phyloP scores from a whole-genome alignment of 345 rosid species.

The Psidium guajava region DNA sequence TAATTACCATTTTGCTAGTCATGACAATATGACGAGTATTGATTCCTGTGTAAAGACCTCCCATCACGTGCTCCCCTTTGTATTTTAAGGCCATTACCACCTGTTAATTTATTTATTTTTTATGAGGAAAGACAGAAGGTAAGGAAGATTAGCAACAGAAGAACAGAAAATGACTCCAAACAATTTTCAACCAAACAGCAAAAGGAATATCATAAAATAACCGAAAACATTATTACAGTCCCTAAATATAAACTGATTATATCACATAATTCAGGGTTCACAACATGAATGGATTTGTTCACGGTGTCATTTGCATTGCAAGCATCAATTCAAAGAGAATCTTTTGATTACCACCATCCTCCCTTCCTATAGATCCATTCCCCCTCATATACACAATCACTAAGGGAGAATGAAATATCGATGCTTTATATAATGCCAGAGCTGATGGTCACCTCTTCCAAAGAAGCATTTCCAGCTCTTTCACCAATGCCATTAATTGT shows the following conservation, averaged over 20 bases:
- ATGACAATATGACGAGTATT: conserved; percentile 63
- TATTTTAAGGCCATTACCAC: conserved; percentile 91
- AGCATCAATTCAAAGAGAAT: not conserved
- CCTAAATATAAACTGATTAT: not conserved
- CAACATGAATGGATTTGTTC: not conserved
- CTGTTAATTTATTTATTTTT: conserved; percentile 20
- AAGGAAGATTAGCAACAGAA: not conserved
- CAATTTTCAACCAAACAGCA: not conserved
- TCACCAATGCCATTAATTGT: conserved; percentile 97
- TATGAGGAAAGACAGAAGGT: not conserved
- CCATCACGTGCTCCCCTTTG: conserved; percentile 59
- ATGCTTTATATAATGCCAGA: not conserved
- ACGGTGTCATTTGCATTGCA: not conserved
- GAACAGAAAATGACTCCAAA: not conserved
- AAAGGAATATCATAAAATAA: not conserved
- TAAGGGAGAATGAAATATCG: not conserved
- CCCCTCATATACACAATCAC: not conserved
- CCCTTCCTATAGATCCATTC: not conserved
- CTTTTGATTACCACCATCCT: not conserved
- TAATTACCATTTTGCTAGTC: conserved; percentile 97
- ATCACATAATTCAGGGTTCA: not conserved
- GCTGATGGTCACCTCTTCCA: conserved; percentile 61
- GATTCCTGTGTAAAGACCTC: conserved; percentile 76
- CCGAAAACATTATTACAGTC: not conserved
- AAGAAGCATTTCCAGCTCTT: conserved; percentile 97